Evolutionary conservation across 345 rosid species (phyloP).

Genomic region (Brassica juncea): DNA sequence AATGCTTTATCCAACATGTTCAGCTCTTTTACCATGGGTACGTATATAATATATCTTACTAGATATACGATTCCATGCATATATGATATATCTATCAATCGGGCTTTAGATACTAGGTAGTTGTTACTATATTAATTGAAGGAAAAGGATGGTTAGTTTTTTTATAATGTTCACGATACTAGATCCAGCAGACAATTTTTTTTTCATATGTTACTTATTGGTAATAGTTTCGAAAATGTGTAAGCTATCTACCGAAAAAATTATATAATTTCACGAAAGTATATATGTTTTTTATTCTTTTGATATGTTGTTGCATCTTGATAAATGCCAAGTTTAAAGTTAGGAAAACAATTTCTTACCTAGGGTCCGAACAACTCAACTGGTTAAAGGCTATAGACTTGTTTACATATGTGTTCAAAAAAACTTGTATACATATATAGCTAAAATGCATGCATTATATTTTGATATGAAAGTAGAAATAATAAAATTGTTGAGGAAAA

Average conservation of each 20-base stretch:
- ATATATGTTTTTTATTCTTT: neutral
- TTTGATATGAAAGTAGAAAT: neutral
- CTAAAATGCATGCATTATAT: neutral
- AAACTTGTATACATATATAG: too few species aligned
- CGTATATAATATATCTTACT: neutral
- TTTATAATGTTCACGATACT: neutral
- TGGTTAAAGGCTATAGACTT: neutral
- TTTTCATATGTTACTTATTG: neutral
- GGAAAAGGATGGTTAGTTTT: neutral
- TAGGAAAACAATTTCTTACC: neutral
- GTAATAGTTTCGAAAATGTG: neutral
- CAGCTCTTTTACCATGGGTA: constrained; percentile 80
- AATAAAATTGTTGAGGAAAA: constrained; percentile 37
- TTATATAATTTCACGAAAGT: neutral
- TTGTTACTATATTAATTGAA: neutral
- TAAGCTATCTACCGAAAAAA: neutral
- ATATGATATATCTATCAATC: neutral
- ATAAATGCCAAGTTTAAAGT: neutral
- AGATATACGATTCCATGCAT: neutral
- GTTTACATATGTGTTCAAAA: neutral
- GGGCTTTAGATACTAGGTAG: neutral
- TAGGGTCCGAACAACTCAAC: neutral
- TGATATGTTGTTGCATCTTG: neutral
- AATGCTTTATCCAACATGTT: constrained; percentile 71
- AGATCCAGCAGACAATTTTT: neutral